Evolutionary conservation across 1,284 basidiomycete species (phyloP).

Genomic region (Sanghuangporus sanghuang): DNA sequence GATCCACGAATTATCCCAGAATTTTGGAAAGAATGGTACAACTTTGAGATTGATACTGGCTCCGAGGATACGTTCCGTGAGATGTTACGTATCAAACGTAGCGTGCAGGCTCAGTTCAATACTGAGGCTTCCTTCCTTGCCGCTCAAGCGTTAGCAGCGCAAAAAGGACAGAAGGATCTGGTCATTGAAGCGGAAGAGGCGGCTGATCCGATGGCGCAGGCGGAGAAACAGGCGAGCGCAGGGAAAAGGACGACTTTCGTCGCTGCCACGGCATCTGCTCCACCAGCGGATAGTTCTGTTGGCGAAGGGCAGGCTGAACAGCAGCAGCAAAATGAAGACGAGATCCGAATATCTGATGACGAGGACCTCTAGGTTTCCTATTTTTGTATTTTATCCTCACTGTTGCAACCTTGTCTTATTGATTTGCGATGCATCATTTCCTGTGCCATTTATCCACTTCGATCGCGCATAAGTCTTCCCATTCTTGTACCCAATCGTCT

Average conservation of each 20-base stretch:
- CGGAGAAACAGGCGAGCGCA: conserved; percentile 45
- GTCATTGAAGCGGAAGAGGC: conserved; percentile 49
- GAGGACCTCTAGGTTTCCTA: conserved; percentile 45
- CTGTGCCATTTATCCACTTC: conserved; percentile 69
- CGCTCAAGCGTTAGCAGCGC: conserved; percentile 75
- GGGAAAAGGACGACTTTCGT: conserved; percentile 58
- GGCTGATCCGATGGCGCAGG: conserved; percentile 67
- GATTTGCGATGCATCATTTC: conserved; percentile 13
- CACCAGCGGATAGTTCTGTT: conserved; percentile 27
- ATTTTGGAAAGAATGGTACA: conserved; percentile 98
- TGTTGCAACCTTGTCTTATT: not conserved
- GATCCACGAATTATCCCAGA: conserved; percentile 86
- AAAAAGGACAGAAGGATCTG: conserved; percentile 46
- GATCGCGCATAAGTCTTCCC: conserved; percentile 69
- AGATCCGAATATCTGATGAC: conserved; percentile 82
- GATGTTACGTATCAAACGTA: conserved; percentile 97
- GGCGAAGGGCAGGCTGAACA: conserved; percentile 24
- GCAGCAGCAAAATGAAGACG: conserved; percentile 54
- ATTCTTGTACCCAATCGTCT: conserved; percentile 59
- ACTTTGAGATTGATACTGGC: conserved; percentile 96
- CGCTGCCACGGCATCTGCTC: conserved; percentile 47
- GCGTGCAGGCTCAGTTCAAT: conserved; percentile 98
- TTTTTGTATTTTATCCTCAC: conserved; percentile 12
- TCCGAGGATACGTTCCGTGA: conserved; percentile 99
- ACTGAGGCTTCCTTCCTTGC: conserved; percentile 90